Base-by-base conservation (phyloP, 129 eudicot species). In the sunflower (Helianthus annuus) region DNA sequence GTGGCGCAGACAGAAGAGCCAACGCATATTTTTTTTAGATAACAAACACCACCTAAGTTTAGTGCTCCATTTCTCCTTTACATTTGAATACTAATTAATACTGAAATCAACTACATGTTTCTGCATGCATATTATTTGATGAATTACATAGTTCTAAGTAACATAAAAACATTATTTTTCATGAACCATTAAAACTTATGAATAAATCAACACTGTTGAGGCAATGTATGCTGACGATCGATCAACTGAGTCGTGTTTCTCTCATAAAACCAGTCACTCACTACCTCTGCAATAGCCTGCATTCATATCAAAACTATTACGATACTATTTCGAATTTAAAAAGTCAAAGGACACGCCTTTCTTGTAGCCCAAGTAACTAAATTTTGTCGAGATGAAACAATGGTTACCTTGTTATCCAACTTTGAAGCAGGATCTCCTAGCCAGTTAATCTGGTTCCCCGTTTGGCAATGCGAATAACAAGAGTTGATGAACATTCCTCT, bases 221-320 rank as follows among this genome's bases (percentile, higher is more conserved):
- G 84, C 32, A 80, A 38, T 42, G 10, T 64, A 68, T 73, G 71
- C 6, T 52, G 45, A 38, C 2, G 80, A 69, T 80, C 40, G 61
- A 80, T 75, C 64, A 76, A 61, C 61, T 69, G 80, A 48, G 66
- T 69, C 12, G 76, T 80, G 80, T 76, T 75, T 75, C 77, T 75
- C 29, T 75, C 77, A 14, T 75, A 75, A 63, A 75, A 80, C 84
- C 84, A 80, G 58, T 80, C 84, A 55, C 73, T 71, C 3, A 80
- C 77, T 13, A 71, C 84, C 63, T 80, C 80, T 1, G 84, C 84
- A 44, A 80, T 80, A 55, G 84, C 80, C 84, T 80, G 84, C 64
- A 48, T 19, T 40, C 36, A 69, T 12, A 77, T 61, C 11, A 51
- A 29, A 6, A 62, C 15, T 17, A 27, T 59, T 29, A 59, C 44